Evolutionary conservation across 148 eudicot genomes (phyloP).

Genomic region (Chenopodium album): DNA sequence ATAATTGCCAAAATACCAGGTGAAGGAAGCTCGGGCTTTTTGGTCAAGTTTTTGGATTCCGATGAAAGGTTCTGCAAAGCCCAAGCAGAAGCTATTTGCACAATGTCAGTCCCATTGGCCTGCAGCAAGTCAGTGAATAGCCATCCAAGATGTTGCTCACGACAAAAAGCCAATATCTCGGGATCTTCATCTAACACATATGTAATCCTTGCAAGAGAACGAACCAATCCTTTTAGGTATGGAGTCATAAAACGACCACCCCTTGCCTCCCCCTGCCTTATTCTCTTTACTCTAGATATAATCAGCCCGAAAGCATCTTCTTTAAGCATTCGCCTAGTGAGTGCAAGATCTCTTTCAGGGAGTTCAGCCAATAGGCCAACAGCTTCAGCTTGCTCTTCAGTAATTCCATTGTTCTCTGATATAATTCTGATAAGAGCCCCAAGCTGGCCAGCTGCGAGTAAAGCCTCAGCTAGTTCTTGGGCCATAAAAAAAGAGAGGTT

Average conservation of each 20-base stretch:
- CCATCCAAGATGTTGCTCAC: slow-evolving; percentile 50
- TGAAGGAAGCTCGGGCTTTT: slow-evolving; percentile 45
- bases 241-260: slow-evolving; percentile 71
- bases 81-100: slow-evolving; percentile 77
- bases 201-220: slow-evolving; percentile 68
- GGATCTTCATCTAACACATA: slow-evolving; percentile 61
- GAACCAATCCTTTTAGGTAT: slow-evolving; percentile 76
- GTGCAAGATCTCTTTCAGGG: slow-evolving; percentile 59
- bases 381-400: slow-evolving; percentile 88
- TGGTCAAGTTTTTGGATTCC: slow-evolving; percentile 59
- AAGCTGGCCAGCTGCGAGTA: slow-evolving; percentile 73
- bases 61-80: slow-evolving; percentile 77
- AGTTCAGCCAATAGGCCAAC: slow-evolving; percentile 75
- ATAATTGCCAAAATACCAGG: slow-evolving; percentile 48
- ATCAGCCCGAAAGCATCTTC: slow-evolving; percentile 56
- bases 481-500: slow-evolving; percentile 77
- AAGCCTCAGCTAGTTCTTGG: slow-evolving; percentile 62
- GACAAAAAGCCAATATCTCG: slow-evolving; percentile 51
- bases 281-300: slow-evolving; percentile 49
- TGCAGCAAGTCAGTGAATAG: slow-evolving; percentile 68
- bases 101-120: slow-evolving; percentile 66
- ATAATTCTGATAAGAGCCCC: slow-evolving; percentile 59
- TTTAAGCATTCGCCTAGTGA: slow-evolving; percentile 61
- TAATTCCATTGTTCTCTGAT: slow-evolving; percentile 45
- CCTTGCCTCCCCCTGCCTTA: slow-evolving; percentile 66